Percentiles rank a stretch among this genome's conserved stretches.
Conservation (phyloP, 2,329 filamentous ascomycete genomes). For the Huntiella savannae region DNA sequence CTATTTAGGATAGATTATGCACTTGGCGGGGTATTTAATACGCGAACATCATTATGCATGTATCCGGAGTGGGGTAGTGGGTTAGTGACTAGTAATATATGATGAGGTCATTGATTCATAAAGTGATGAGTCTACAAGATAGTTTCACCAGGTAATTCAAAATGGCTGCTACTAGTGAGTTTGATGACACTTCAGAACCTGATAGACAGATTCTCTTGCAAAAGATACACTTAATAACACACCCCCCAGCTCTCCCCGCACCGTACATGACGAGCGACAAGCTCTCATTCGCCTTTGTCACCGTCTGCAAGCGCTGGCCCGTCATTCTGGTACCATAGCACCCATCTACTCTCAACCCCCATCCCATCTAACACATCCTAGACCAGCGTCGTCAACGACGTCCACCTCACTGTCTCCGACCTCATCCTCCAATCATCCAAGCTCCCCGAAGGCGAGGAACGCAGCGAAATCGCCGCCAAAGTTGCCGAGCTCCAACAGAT, state of each 20-base stretch:
- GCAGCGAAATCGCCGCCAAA: background rate
- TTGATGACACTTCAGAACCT: too few species aligned
- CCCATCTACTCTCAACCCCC: background rate
- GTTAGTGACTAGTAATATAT: too few species aligned
- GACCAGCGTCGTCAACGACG: conserved; percentile 86
- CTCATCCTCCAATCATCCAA: conserved; percentile 42
- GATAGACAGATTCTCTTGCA: too few species aligned
- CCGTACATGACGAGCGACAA: conserved; percentile 63
- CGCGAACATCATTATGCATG: too few species aligned
- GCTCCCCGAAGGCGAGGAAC: background rate
- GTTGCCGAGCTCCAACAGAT: conserved; percentile 17
- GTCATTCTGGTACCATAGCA: conserved; percentile 52
- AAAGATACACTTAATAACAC: background rate
- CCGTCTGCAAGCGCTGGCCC: conserved; percentile 78
- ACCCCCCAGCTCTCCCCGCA: conserved; percentile 26
- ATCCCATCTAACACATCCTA: conserved; percentile 18
- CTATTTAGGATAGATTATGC: too few species aligned
- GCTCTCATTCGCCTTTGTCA: conserved; percentile 71
- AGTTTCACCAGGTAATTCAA: background rate
- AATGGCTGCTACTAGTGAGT: conserved; percentile 2
- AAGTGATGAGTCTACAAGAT: too few species aligned
- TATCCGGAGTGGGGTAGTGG: too few species aligned
- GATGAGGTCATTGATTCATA: too few species aligned
- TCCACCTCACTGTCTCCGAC: conserved; percentile 53
- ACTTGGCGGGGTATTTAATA: too few species aligned